phyloP scores from a whole-genome alignment of 2,329 filamentous ascomycete genomes.

The Aureobasidium lini region DNA sequence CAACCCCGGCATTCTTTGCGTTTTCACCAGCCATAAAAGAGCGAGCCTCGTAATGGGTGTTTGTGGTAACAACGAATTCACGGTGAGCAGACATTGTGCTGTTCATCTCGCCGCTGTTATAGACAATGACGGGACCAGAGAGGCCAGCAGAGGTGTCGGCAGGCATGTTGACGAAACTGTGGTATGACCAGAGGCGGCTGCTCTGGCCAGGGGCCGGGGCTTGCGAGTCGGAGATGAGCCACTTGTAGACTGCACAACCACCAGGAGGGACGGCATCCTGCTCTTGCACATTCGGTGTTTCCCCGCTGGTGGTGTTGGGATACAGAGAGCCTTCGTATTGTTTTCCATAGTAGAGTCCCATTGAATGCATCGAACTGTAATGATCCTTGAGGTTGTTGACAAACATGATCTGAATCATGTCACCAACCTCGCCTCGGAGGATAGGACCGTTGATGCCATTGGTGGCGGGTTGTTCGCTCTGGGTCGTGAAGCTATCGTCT shows the following conservation, averaged over 20 bases:
- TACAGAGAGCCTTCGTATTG: conserved; percentile 21
- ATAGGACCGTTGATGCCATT: conserved; percentile 23
- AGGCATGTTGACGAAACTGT: conserved; percentile 24
- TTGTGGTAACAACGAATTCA: conserved; percentile 23
- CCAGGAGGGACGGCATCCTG: conserved; percentile 21
- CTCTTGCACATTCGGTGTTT: conserved; percentile 13
- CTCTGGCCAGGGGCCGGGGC: not conserved
- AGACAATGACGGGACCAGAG: conserved; percentile 23
- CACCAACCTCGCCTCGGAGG: conserved; percentile 22
- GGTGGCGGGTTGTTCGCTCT: conserved; percentile 21
- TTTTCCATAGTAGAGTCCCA: conserved; percentile 23
- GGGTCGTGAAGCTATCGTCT: conserved; percentile 20
- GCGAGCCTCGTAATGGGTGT: conserved; percentile 21
- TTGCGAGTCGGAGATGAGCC: conserved; percentile 19
- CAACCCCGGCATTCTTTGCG: not conserved
- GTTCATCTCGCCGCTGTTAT: conserved; percentile 22
- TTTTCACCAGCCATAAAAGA: conserved; percentile 23
- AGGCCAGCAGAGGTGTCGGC: conserved; percentile 22
- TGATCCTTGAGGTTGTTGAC: conserved; percentile 21
- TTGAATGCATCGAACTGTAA: conserved; percentile 24
- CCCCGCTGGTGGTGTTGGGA: conserved; percentile 19
- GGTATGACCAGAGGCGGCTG: conserved; percentile 18
- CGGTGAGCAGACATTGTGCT: conserved; percentile 22
- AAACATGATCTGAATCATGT: conserved; percentile 25
- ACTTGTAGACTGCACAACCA: conserved; percentile 24